Evolutionary conservation across 208 protist genomes (phyloP), one percentile per base, ranked within the genome.

Genomic region (Trypanosoma platydactyli): DNA sequence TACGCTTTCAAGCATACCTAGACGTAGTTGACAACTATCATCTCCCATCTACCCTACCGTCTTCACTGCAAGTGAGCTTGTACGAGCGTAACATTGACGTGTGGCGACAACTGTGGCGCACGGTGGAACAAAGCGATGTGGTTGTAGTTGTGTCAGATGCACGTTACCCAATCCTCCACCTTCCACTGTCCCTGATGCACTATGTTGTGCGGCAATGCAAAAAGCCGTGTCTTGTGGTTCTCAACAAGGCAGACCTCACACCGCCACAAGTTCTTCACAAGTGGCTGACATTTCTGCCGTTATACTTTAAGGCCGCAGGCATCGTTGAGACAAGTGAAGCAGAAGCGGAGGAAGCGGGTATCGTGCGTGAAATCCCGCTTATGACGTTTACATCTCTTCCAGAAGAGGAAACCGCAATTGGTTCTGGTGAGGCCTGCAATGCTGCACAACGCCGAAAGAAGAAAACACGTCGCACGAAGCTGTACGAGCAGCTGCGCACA

Each of bases 51-150:
- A 27, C 51, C 16, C 58, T 78, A 25, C 60, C 70, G 12, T 11
- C 41, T 30, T 38, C 51, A 18, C 58, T 78, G 30, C 60, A 87
- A 35, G 53, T 98, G 24, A 98, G 88, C 73, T 91, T 87, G 45
- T 99, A 97, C 79, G 97, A 99, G 72, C 92, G 92, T 33, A 99
- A 99, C 73, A 16, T 99, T 2, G 95, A 99, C 9, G 97, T 99
- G n/a, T 99, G 97, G 97, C 84, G 97, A 27, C 98, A 99, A 83
- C 83, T 99, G 0, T 99, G 98, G 98, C 86, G 98, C 35, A 97
- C 97, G 0, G 83, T 98, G 11, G 98, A 99, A 71, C 60, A 83
- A 41, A 97, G 92, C 20, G 97, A 99, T 73, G 83, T 99, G 5
- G 76, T 98, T 18, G 56, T 98, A 0, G 33, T 99, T 22, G 84